Percentiles rank a stretch among this genome's conserved stretches.
These are phyloP conservation scores for Boeremia lycopersici DNA, from an alignment of 2,329 filamentous ascomycete genomes.

Conservation along the genomic window DNA sequence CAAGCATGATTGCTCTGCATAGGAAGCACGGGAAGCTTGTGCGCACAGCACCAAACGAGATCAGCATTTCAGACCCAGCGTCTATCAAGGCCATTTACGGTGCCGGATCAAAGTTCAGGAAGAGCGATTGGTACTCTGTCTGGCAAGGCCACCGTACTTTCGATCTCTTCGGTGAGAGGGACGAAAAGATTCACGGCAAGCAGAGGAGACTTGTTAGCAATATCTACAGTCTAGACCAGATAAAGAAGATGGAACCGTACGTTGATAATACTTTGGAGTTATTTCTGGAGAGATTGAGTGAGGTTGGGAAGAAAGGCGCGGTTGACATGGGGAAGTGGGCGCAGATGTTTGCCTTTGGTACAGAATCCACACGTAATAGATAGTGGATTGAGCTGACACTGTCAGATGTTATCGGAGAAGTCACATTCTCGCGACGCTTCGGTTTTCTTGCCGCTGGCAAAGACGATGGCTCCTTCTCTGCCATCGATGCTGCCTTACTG, in stretches of 20 bases:
- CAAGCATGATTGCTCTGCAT: constrained; percentile 13
- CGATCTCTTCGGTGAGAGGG: constrained; percentile 19
- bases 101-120: constrained; percentile 27
- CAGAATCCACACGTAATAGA: neutral
- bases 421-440: constrained; percentile 50
- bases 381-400: neutral
- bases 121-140: constrained; percentile 27
- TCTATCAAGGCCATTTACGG: constrained; percentile 27
- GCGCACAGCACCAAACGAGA: constrained; percentile 16
- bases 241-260: constrained; percentile 47
- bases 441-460: constrained; percentile 46
- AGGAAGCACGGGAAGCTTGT: constrained; percentile 19
- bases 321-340: constrained; percentile 49
- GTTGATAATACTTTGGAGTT: constrained; percentile 33
- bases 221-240: constrained; percentile 40
- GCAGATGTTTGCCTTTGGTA: constrained; percentile 50
- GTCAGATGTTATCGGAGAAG: constrained; percentile 49
- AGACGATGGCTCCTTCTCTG: constrained; percentile 45
- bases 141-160: constrained; percentile 19
- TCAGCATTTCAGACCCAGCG: constrained; percentile 14
- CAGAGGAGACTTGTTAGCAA: constrained; percentile 33
- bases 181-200: constrained; percentile 20
- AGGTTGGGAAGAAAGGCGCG: constrained; percentile 2
- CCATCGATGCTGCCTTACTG: constrained; percentile 40
- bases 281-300: constrained; percentile 2